These are phyloP conservation scores for Saccharum spontaneum DNA, from an alignment of 176 grass and related monocot species.

Conservation along the genomic window DNA sequence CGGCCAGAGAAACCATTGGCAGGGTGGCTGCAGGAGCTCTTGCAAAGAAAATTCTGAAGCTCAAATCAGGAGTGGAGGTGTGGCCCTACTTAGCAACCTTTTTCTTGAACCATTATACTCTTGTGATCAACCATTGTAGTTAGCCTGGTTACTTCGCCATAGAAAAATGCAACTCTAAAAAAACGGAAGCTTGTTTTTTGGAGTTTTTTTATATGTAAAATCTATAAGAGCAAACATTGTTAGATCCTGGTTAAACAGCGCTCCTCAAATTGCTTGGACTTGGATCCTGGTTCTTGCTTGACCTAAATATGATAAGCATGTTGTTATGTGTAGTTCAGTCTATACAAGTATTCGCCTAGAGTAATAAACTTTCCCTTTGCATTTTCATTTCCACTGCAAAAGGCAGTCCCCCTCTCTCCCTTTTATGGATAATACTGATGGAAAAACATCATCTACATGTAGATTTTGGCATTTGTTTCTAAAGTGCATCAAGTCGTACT, in stretches of 20 bases:
- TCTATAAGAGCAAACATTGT: background rate
- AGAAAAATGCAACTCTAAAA: slow-evolving; percentile 8
- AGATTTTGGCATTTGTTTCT: slow-evolving; percentile 96
- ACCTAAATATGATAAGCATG: slow-evolving; percentile 8
- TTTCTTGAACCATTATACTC: slow-evolving; percentile 5
- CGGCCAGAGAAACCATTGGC: slow-evolving; percentile 99
- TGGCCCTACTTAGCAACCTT: background rate
- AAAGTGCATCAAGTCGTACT: slow-evolving; percentile 95
- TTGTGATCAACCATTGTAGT: slow-evolving; percentile 5
- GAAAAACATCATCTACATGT: slow-evolving; percentile 1
- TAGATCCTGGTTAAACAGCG: background rate
- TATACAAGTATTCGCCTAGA: background rate
- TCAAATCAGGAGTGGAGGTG: slow-evolving; percentile 68
- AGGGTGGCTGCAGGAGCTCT: slow-evolving; percentile 96
- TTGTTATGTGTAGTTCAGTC: background rate
- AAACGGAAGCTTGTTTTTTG: background rate
- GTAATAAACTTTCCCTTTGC: background rate
- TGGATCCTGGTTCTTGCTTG: slow-evolving; percentile 8
- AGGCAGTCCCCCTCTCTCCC: background rate
- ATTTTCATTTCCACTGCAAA: slow-evolving; percentile 21
- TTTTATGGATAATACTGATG: background rate
- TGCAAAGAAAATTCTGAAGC: slow-evolving; percentile 99
- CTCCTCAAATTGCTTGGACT: slow-evolving; percentile 4
- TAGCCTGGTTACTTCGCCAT: slow-evolving; percentile 1
- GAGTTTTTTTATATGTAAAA: background rate